These are phyloP conservation scores for Speleostelium caveatum DNA, from an alignment of 78 protist species.

Conservation along the genomic window DNA sequence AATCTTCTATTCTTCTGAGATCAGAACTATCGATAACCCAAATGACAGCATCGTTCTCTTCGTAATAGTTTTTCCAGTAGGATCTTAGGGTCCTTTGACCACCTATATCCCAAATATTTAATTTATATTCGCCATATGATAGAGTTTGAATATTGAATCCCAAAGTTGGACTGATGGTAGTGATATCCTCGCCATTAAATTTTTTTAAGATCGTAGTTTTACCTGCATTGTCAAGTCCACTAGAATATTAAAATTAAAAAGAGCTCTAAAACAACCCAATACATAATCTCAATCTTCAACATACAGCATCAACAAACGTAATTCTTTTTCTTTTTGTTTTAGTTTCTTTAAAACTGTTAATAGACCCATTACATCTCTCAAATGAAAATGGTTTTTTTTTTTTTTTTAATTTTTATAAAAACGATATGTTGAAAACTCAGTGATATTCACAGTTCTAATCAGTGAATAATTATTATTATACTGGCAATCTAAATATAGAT, in stretches of 20 bases:
- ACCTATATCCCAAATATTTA: conserved; percentile 99
- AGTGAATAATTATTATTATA: too few relatives aligned
- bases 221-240: conserved; percentile 99
- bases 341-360: conserved; percentile 94
- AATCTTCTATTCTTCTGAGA: conserved; percentile 91
- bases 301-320: conserved; percentile 95
- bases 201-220: conserved; percentile 98
- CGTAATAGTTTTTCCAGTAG: conserved; percentile 99
- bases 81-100: conserved; percentile 99
- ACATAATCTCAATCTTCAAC: not conserved
- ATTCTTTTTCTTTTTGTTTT: conserved; percentile 96
- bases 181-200: conserved; percentile 95
- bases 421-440: too few relatives aligned
- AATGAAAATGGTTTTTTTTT: too few relatives aligned
- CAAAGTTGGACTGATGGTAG: conserved; percentile 95
- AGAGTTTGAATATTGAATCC: conserved; percentile 98
- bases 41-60: conserved; percentile 97
- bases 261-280: not conserved
- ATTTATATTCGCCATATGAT: conserved; percentile 88
- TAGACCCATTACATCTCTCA: conserved; percentile 97
- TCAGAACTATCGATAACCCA: conserved; percentile 99
- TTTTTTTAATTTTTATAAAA: too few relatives aligned
- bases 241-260: too few relatives aligned
- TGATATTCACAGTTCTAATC: too few relatives aligned
- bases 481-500: too few relatives aligned